Evolutionary conservation across 805 yeast genomes (phyloP).

Genomic region (Tetrapisispora fleetii): DNA sequence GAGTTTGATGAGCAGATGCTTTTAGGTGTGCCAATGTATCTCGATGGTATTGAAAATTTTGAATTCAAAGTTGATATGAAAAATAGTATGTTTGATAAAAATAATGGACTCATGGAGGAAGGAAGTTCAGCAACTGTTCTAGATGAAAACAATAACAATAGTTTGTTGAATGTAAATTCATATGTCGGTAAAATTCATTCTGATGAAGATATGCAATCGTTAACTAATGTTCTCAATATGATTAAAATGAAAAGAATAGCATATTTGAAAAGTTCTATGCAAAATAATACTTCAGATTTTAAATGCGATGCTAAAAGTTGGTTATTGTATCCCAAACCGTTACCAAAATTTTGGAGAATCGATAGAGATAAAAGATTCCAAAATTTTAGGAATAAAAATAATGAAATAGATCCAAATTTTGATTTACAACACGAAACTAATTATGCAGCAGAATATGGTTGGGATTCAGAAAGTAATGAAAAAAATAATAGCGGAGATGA

Average conservation of each 20-base stretch:
- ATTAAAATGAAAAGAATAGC: slow-evolving; percentile 38
- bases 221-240: slow-evolving; percentile 30
- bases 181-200: background rate
- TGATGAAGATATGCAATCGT: slow-evolving; percentile 10
- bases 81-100: slow-evolving; percentile 2
- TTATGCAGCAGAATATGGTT: slow-evolving; percentile 7
- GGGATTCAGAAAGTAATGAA: slow-evolving; percentile 7
- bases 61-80: background rate
- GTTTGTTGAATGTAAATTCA: background rate
- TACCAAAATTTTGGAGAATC: slow-evolving; percentile 35
- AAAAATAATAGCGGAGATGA: slow-evolving; percentile 1
- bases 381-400: slow-evolving; percentile 3
- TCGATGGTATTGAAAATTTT: background rate
- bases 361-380: slow-evolving; percentile 22
- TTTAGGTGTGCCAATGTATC: slow-evolving; percentile 25
- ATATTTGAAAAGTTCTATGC: slow-evolving; percentile 55
- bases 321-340: slow-evolving; percentile 78
- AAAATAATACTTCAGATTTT: slow-evolving; percentile 62
- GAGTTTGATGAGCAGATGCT: slow-evolving; percentile 27
- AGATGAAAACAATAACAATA: background rate
- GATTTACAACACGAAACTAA: slow-evolving; percentile 16
- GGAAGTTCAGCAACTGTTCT: background rate
- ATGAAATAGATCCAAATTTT: slow-evolving; percentile 9
- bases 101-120: background rate
- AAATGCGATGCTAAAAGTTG: slow-evolving; percentile 52